Conservation (phyloP, 75 land plant genomes). For the Larix kaempferi region DNA sequence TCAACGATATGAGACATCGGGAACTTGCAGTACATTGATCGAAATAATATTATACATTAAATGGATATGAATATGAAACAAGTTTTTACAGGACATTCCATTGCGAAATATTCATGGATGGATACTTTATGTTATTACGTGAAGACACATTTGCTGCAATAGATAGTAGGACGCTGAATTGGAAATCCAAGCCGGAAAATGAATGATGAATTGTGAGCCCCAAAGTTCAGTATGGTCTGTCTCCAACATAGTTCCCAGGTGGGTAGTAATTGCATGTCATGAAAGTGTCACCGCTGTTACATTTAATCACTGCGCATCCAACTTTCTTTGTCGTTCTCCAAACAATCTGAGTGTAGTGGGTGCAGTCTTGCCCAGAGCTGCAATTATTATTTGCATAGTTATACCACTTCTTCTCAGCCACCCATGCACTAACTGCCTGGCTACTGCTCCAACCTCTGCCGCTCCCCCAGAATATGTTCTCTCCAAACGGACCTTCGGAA, state of each 20-base stretch:
- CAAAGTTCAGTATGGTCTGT: conserved; percentile 11
- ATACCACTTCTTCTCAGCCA: conserved; percentile 16
- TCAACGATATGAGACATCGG: too few species aligned
- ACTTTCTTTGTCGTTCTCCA: conserved; percentile 19
- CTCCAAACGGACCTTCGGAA: conserved; percentile 25
- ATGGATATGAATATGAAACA: too few species aligned
- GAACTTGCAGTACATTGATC: too few species aligned
- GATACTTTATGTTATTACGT: too few species aligned
- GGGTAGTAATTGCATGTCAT: conserved; percentile 28
- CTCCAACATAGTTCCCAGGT: conserved; percentile 31
- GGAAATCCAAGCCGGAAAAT: too few species aligned
- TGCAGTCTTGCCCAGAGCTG: conserved; percentile 11
- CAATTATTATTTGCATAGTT: conserved; percentile 15
- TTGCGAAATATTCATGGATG: too few species aligned
- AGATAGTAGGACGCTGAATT: too few species aligned
- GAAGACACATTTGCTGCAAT: too few species aligned
- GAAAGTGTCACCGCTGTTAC: conserved; percentile 25
- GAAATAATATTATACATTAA: too few species aligned
- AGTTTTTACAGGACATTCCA: too few species aligned
- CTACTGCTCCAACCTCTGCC: conserved; percentile 9
- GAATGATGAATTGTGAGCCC: too few species aligned
- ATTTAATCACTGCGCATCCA: conserved; percentile 25
- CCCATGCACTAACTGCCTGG: conserved; percentile 22
- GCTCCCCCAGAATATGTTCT: conserved; percentile 32
- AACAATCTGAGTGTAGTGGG: conserved; percentile 37